Base-by-base conservation (phyloP, 768 basidiomycete genomes). In the Mycena rosella region DNA sequence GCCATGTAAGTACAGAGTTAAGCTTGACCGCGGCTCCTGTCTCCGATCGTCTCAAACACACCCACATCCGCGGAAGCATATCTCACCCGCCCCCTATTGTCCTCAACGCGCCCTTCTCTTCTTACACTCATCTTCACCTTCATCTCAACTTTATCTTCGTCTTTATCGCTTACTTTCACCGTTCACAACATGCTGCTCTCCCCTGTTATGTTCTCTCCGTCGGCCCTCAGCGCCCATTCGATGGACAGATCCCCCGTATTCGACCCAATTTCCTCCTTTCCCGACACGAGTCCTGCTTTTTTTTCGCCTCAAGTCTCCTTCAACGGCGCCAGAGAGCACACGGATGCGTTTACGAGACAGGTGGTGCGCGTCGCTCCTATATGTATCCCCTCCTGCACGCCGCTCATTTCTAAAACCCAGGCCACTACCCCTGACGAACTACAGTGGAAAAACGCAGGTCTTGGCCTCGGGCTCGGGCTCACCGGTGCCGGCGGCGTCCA, bases 391-490 rank as follows among this genome's bases (percentile, higher is more conserved):
- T 24, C 22, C 15, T 18, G 11, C n/a, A 5, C n/a, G 18, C 13
- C 29, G 22, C 53, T 55, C n/a, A 55, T 29, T n/a, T n/a, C n/a
- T n/a, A 11, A 5, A 27, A 27, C 18, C 24, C 14, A 63, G 53
- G 53, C 42, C 22, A 42, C 63, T 29, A 64, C 56, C 44, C 56
- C 48, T 27, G 24, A 47, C 0, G 63, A 64, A 42, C 63, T 30
- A 11, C 63, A 30, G 10, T 56, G 54, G 53, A 45, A 49, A 30
- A 26, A 63, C 32, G 30, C 63, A 3, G 63, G 63, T 7, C 4
- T 56, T 7, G 63, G 63, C 22, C 53, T 64, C 2, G 63, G 63
- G 11, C 22, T 64, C 3, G 63, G 63, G 11, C 63, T 64, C 34
- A 8, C 44, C 17, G 53, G 53, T 15, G 27, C 6, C 26, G 63